phyloP scores from a whole-genome alignment of 371 early-diverging fungal species.

The Haplosporangium sp. region DNA sequence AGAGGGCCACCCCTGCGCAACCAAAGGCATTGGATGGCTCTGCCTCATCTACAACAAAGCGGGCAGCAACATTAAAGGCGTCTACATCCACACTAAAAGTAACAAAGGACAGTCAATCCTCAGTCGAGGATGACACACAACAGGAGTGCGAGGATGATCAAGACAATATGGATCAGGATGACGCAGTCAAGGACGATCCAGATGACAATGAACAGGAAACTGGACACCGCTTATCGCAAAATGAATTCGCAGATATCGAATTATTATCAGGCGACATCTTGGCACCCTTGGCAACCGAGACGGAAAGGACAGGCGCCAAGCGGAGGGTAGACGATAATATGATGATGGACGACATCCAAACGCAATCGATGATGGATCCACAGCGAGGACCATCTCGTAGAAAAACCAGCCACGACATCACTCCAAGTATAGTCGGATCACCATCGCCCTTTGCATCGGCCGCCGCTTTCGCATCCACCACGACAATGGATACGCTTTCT shows the following conservation, averaged over 20 bases:
- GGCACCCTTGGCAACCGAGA: constrained; percentile 17
- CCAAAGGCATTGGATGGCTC: constrained; percentile 18
- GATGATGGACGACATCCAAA: constrained; percentile 41
- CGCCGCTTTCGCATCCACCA: constrained; percentile 11
- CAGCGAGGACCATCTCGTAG: constrained; percentile 49
- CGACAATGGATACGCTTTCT: constrained; percentile 3
- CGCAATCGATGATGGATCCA: constrained; percentile 18
- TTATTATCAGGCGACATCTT: constrained; percentile 30
- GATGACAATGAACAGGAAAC: constrained; percentile 51
- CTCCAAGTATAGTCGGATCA: neutral
- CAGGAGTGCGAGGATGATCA: constrained; percentile 37
- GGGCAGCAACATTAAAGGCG: neutral
- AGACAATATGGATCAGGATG: constrained; percentile 44
- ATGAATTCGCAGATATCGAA: constrained; percentile 17
- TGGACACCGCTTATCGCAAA: constrained; percentile 28
- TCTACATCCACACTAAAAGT: constrained; percentile 1
- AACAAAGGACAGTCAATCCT: constrained; percentile 2
- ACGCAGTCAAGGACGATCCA: constrained; percentile 23
- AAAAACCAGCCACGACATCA: constrained; percentile 51
- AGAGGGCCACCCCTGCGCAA: constrained; percentile 54
- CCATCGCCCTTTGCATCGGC: constrained; percentile 17
- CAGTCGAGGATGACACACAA: constrained; percentile 2
- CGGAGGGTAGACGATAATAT: constrained; percentile 37
- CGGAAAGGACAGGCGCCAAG: constrained; percentile 34
- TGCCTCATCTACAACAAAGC: constrained; percentile 18